Evolutionary conservation across 495 filamentous ascomycete genomes (phyloP).

Genomic region (Penicillium samsonianum): DNA sequence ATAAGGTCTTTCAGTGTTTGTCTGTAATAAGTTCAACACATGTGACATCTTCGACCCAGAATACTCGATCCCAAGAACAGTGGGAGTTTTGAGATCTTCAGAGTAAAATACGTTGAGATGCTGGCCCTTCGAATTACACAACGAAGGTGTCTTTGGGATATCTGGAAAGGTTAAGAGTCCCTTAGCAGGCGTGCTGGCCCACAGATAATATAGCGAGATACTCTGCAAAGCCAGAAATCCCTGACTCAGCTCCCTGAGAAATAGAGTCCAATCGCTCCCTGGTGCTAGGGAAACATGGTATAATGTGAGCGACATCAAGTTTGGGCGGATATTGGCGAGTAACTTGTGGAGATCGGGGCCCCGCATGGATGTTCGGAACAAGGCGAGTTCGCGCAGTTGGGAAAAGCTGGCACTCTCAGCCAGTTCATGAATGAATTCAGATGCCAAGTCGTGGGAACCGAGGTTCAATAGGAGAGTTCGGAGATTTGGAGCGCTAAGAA

Average conservation of each 20-base stretch:
- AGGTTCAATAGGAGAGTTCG: conserved; percentile 26
- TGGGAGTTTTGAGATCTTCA: conserved; percentile 18
- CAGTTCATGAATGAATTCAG: conserved; percentile 33
- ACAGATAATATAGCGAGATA: conserved; percentile 31
- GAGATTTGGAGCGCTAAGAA: conserved; percentile 28
- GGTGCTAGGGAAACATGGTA: conserved; percentile 25
- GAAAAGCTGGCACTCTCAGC: conserved; percentile 24
- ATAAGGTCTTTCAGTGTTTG: not conserved
- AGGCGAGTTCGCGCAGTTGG: conserved; percentile 24
- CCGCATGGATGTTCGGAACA: conserved; percentile 25
- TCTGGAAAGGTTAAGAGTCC: conserved; percentile 26
- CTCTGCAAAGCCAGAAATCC: conserved; percentile 15
- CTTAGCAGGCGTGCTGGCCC: conserved; percentile 22
- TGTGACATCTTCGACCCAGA: conserved; percentile 27
- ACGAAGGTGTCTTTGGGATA: conserved; percentile 16
- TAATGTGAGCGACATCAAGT: conserved; percentile 19
- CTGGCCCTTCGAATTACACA: conserved; percentile 15
- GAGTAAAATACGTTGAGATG: conserved; percentile 25
- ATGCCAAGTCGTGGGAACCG: conserved; percentile 28
- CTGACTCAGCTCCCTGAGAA: conserved; percentile 20
- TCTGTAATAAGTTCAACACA: conserved; percentile 23
- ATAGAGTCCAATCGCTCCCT: conserved; percentile 21
- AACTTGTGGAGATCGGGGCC: conserved; percentile 23
- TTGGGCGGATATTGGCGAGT: conserved; percentile 16
- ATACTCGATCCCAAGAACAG: conserved; percentile 30